Percentiles rank a stretch among this genome's conserved stretches.
These are phyloP conservation scores for Coniochaeta prunicola DNA, from an alignment of 2,329 filamentous ascomycete genomes.

Conservation along the genomic window DNA sequence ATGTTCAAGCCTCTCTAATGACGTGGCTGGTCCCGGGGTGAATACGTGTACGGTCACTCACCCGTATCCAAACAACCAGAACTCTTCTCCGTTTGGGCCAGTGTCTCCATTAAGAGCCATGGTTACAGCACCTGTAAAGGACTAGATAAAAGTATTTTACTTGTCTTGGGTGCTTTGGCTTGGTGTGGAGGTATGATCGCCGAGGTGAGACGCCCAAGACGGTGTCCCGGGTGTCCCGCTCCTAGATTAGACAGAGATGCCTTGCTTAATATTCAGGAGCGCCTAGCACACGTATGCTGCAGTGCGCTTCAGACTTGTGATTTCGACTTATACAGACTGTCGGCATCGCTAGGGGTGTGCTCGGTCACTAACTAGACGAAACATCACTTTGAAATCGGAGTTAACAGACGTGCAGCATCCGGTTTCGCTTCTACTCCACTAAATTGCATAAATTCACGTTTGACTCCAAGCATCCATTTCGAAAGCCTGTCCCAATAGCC, in stretches of 20 bases:
- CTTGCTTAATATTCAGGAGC: background rate
- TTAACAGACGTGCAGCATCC: background rate
- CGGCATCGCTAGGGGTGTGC: background rate
- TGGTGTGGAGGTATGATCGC: background rate
- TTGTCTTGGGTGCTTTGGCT: background rate
- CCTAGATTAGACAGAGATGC: too few relatives aligned
- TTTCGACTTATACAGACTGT: background rate
- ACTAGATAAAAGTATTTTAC: background rate
- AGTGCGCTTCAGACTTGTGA: background rate
- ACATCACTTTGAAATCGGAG: background rate
- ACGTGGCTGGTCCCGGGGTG: background rate
- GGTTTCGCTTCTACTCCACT: background rate
- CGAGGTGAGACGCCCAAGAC: background rate
- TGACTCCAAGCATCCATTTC: background rate
- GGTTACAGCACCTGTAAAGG: constrained; percentile 6
- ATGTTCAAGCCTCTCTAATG: background rate
- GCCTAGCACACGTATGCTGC: background rate
- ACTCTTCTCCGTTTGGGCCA: constrained; percentile 47
- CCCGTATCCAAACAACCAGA: constrained; percentile 98
- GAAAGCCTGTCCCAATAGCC: too few relatives aligned
- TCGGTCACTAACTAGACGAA: background rate
- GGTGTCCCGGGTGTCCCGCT: background rate
- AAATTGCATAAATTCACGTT: background rate
- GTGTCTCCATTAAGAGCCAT: constrained; percentile 25
- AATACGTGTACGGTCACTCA: constrained; percentile 25